Evolutionary conservation across 2,329 filamentous ascomycete species (phyloP).

Genomic region (Fusarium udum): DNA sequence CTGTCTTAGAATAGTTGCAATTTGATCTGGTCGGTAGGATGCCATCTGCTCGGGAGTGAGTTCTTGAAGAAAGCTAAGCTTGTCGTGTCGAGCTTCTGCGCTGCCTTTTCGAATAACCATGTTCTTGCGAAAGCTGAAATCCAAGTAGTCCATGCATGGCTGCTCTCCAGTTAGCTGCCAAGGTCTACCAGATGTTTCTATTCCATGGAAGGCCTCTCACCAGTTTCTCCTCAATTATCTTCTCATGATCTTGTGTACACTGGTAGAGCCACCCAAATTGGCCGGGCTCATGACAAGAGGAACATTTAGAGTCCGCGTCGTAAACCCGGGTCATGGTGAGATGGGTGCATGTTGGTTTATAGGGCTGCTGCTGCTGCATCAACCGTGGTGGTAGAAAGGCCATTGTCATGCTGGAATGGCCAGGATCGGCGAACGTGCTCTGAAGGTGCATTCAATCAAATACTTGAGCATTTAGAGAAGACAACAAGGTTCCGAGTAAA

Average conservation of each 20-base stretch:
- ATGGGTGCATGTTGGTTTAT: conserved; percentile 67
- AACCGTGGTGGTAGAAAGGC: conserved; percentile 14
- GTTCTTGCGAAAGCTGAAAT: conserved; percentile 44
- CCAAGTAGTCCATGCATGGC: conserved; percentile 51
- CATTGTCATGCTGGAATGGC: conserved; percentile 16
- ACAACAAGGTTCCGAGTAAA: neutral
- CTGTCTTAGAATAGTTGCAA: conserved; percentile 60
- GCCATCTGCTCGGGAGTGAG: conserved; percentile 53
- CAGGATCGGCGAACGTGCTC: neutral
- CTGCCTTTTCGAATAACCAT: conserved; percentile 52
- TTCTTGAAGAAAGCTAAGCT: conserved; percentile 57
- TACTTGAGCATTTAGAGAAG: neutral
- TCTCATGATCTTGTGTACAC: conserved; percentile 72
- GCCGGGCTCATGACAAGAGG: conserved; percentile 64
- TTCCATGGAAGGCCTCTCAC: conserved; percentile 36
- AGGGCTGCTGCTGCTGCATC: conserved; percentile 28
- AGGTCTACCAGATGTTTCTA: neutral
- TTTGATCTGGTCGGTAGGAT: conserved; percentile 58
- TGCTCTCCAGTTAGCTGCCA: conserved; percentile 11
- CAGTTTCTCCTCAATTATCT: conserved; percentile 47
- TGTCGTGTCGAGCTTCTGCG: conserved; percentile 53
- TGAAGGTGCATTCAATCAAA: neutral
- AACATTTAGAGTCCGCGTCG: conserved; percentile 62
- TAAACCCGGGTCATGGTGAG: conserved; percentile 74
- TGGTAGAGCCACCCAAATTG: conserved; percentile 77